Evolutionary conservation across 2,329 filamentous ascomycete genomes (phyloP).

Genomic region (Pseudogymnoascus sp.): DNA sequence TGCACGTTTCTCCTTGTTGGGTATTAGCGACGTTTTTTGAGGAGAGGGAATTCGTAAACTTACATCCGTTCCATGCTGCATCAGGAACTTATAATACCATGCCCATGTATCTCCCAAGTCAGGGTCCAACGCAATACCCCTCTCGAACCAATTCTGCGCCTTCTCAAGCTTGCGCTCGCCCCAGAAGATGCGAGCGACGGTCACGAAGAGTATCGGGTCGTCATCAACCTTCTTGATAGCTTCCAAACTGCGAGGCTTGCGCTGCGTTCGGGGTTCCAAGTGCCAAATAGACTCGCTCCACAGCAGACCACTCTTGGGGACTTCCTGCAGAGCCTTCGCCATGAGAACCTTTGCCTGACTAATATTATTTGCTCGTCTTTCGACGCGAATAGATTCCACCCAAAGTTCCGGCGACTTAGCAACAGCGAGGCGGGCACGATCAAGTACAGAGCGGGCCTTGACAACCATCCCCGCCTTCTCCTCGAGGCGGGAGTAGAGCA

Average conservation of each 20-base stretch:
- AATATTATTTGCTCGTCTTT: conserved; percentile 77
- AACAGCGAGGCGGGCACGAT: conserved; percentile 79
- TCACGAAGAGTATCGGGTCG: conserved; percentile 80
- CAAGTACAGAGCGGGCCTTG: conserved; percentile 89
- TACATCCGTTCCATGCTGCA: conserved; percentile 80
- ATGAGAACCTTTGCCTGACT: conserved; percentile 84
- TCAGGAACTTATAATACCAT: conserved; percentile 92
- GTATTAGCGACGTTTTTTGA: conserved; percentile 13
- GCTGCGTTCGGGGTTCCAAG: conserved; percentile 82
- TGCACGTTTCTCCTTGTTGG: conserved; percentile 64
- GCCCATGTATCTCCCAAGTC: conserved; percentile 93
- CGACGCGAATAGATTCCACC: conserved; percentile 89
- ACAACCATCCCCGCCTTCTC: conserved; percentile 76
- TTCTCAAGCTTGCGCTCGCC: conserved; percentile 86
- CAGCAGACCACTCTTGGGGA: conserved; percentile 76
- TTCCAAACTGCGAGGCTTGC: conserved; percentile 83
- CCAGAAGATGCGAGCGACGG: conserved; percentile 95
- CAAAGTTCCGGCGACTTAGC: conserved; percentile 80
- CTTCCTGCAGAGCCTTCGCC: conserved; percentile 87
- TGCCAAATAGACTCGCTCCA: conserved; percentile 97
- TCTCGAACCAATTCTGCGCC: conserved; percentile 95
- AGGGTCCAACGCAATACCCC: conserved; percentile 79
- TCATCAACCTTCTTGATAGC: conserved; percentile 97
- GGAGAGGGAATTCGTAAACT: conserved; percentile 21
- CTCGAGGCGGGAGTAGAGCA: conserved; percentile 81